Conservation (phyloP, 148 eudicot species). For the Linanthus parryae region DNA sequence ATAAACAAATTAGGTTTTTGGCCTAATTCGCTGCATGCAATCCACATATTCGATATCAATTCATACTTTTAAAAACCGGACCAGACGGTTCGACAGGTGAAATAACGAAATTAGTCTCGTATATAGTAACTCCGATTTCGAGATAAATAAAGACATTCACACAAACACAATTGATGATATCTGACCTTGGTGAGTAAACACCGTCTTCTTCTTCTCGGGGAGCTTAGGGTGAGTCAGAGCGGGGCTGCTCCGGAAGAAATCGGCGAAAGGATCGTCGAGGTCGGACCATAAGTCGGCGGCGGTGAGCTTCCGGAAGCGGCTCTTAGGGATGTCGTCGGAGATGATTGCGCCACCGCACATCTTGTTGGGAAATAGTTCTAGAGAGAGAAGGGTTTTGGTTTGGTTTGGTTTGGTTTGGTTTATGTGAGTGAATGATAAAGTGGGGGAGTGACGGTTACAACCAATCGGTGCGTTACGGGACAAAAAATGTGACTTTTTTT, state of each 20-base stretch:
- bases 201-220: conserved; percentile 4
- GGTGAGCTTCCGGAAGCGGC: conserved; percentile 22
- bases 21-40: no score
- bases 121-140: no score
- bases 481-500: neutral
- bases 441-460: conserved; percentile 11
- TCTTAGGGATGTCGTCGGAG: conserved; percentile 19
- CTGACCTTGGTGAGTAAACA: no score
- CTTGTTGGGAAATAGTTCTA: neutral
- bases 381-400: neutral
- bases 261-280: conserved; percentile 16
- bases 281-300: conserved; percentile 25
- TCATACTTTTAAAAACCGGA: no score
- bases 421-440: neutral
- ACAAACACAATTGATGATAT: no score
- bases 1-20: no score
- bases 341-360: conserved; percentile 56
- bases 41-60: no score
- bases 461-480: conserved; percentile 8
- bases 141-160: no score
- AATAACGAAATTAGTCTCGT: no score
- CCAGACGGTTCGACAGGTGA: no score
- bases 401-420: neutral
- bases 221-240: no score
- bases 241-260: no score